A percentile compares a stretch with the other conserved stretches of the same genome.
These are phyloP conservation scores for Boletus edulis DNA, from an alignment of 768 basidiomycete species.

Conservation along the genomic window DNA sequence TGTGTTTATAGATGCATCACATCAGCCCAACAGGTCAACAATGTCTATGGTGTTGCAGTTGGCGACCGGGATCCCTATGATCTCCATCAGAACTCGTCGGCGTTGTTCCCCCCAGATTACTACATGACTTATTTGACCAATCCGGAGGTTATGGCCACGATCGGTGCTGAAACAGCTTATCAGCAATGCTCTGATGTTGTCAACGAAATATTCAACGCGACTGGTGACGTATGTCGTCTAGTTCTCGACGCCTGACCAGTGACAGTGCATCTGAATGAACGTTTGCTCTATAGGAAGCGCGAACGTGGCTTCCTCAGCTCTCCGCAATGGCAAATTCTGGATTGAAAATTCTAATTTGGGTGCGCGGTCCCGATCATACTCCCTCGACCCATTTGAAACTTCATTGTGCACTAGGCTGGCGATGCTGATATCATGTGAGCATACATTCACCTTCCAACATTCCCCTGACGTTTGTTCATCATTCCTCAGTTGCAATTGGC, in stretches of 20 bases:
- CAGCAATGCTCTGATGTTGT: conserved; percentile 47
- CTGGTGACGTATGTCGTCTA: conserved; percentile 52
- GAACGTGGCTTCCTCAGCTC: conserved; percentile 38
- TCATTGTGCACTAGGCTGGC: conserved; percentile 18
- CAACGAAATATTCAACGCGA: conserved; percentile 41
- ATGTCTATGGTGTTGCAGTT: conserved; percentile 50
- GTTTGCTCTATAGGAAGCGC: conserved; percentile 26
- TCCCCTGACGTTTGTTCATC: conserved; percentile 5
- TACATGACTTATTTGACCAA: conserved; percentile 47
- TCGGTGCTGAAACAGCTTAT: conserved; percentile 53
- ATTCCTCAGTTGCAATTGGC: conserved; percentile 16
- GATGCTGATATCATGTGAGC: conserved; percentile 28
- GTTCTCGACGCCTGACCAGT: too few species aligned
- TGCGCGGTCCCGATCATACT: not conserved
- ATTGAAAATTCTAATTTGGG: conserved; percentile 42
- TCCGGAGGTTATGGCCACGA: conserved; percentile 37
- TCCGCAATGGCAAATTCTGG: conserved; percentile 34
- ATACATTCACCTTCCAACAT: not conserved
- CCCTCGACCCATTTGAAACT: not conserved
- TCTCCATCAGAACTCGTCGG: conserved; percentile 52
- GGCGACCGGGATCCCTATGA: conserved; percentile 55
- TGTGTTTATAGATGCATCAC: not conserved
- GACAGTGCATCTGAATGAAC: not conserved
- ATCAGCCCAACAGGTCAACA: conserved; percentile 36
- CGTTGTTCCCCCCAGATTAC: conserved; percentile 54